Evolutionary conservation across 306 rosid genomes (phyloP), one percentile per base, ranked within the genome.

Genomic region (Pyrus pyrifolia): DNA sequence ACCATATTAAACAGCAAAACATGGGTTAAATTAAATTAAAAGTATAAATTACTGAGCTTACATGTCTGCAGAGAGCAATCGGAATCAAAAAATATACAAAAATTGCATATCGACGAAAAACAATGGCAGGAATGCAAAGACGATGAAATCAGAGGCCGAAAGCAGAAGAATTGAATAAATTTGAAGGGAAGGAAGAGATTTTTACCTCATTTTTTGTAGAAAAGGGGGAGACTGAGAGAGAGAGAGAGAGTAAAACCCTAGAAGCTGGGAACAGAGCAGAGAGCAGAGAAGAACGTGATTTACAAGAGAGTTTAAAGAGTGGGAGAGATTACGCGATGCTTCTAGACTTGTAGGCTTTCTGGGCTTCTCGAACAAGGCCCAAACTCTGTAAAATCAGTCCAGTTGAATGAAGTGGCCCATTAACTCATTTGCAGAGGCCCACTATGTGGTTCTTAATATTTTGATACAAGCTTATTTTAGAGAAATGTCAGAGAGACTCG

Each of bases 181-280:
- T n/a, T 6, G 35, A 22, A 53, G 51, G 38, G 14, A 52, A 38
- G 3, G 70, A 29, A 1, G 31, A 11, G 49, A 58, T n/a, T 9
- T 5, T 74, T 62, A 74, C 78, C 78, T 74, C 78, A 74, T 74
- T 62, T 74, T 45, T 6, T 53, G 58, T 6, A 19, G 40, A 11
- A 10, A 59, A 15, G 40, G 21, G 0, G 21, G 0, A 17, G 53
- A 4, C 19, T 1, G 25, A 1, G 51, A 45, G 52, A 13, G 52
- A 46, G 52, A 46, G 52, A 46, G 52, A 12, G 52, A 12, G 1
- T 17, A 61, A 61, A 74, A 74, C 78, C 78, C 78, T 74, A 74
- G 69, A 44, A 58, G 76, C 57, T 58, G 57, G 57, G 23, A 27
- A 25, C 1, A 42, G 1, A 66, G 49, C 51, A 11, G 70, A 66